Evolutionary conservation across 495 filamentous ascomycete species (phyloP), one percentile per base, ranked within the genome.

Genomic region (Neurospora sp.): DNA sequence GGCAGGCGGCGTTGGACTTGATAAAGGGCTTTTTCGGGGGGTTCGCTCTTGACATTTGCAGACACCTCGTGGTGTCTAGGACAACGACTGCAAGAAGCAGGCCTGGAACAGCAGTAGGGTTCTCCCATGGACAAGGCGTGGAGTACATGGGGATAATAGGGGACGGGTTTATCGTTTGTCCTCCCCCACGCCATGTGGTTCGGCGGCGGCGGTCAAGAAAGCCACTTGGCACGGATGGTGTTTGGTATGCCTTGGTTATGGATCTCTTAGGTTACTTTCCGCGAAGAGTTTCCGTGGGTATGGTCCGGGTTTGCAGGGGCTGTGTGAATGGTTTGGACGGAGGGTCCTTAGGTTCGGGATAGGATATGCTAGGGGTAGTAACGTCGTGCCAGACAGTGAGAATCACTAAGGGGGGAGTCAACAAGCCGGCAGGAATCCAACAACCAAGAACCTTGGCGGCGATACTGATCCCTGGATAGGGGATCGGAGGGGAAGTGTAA

Each of bases 31-130:
- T 61, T 61, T 61, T 20, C 16, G 70, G 74, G 74, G 73, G 74
- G 71, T 75, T 75, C 74, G 72, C 74, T 75, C 74, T 74, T 76
- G 73, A 69, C 73, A 75, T 76, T 72, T 72, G 69, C 68, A 71
- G 70, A 68, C 68, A 46, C 73, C 75, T 77, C 78, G 78, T 77
- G 76, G 79, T 78, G 79, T 78, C 76, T 78, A 70, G 79, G 70
- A 79, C 75, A 78, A 70, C 68, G 71, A 69, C 75, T 74, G 78
- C 76, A 78, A 75, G 72, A 44, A 44, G n/a, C 69, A 41, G 53
- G 53, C 27, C 53, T 61, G 53, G 53, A 66, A 10, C 53, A 66
- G 14, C 53, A 9, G 53, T 66, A 66, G 53, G 53, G 53, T 35
- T 18, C 6, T 35, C 53, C 53, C 27, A 66, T 66, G 53, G 31